Conservation (phyloP, 2,329 filamentous ascomycete species). For the Fusarium chuoi region DNA sequence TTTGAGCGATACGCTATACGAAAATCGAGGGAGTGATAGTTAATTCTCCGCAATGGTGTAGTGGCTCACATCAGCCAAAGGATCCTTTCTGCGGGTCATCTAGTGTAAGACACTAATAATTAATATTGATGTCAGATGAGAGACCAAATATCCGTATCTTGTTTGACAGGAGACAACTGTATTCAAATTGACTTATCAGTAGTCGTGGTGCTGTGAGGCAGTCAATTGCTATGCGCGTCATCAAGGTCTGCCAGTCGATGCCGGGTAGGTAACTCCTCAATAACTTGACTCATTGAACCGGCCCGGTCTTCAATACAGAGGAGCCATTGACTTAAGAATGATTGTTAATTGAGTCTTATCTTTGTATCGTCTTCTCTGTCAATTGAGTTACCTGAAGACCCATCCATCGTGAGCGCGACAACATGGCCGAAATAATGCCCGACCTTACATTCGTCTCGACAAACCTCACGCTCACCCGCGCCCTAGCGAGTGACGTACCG, state of each 20-base stretch:
- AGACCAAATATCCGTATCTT: accelerated
- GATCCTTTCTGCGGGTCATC: accelerated
- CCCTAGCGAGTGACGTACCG: conserved; percentile 36
- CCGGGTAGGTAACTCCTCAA: neutral
- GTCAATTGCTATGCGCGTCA: neutral
- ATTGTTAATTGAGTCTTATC: accelerated
- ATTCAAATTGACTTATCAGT: accelerated
- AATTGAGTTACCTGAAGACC: accelerated
- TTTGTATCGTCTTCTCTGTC: accelerated
- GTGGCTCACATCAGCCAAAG: neutral
- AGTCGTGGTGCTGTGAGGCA: accelerated
- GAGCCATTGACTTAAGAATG: neutral
- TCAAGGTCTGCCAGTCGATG: accelerated
- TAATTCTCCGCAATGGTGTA: neutral
- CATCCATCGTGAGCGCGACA: neutral
- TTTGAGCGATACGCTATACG: neutral
- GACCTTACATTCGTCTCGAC: neutral
- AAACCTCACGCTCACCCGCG: neutral
- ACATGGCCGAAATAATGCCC: neutral
- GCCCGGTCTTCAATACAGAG: neutral
- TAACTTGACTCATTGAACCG: neutral
- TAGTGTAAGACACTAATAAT: accelerated
- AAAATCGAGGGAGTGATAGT: neutral
- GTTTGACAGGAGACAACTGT: accelerated
- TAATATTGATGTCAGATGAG: accelerated